A percentile compares a stretch with the other conserved stretches of the same genome.
phyloP scores from a whole-genome alignment of 2,329 filamentous ascomycete genomes.

The Colletotrichum siamense region DNA sequence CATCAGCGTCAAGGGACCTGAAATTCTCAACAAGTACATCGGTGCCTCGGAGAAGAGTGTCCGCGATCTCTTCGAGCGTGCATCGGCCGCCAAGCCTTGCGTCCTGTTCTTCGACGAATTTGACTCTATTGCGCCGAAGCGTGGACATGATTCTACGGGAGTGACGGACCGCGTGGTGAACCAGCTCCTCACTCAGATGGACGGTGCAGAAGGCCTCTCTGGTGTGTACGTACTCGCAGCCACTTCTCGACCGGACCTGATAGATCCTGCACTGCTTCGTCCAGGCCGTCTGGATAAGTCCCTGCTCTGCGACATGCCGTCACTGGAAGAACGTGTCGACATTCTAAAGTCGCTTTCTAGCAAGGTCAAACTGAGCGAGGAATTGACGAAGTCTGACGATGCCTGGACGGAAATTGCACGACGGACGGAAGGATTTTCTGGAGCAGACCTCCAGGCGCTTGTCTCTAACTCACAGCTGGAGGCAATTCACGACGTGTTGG shows the following conservation, averaged over 20 bases:
- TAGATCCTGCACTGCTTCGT: constrained; percentile 90
- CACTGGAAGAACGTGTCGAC: constrained; percentile 80
- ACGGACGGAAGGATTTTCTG: constrained; percentile 87
- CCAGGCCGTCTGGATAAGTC: constrained; percentile 95
- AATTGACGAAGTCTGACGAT: constrained; percentile 62
- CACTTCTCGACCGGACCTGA: constrained; percentile 90
- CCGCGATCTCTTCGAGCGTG: constrained; percentile 91
- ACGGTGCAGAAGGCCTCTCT: constrained; percentile 91
- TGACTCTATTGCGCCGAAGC: constrained; percentile 95
- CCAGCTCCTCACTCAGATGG: constrained; percentile 98
- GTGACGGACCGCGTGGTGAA: constrained; percentile 99
- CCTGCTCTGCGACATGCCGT: constrained; percentile 88
- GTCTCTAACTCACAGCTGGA: constrained; percentile 97
- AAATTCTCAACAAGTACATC: constrained; percentile 99
- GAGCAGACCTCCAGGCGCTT: constrained; percentile 92
- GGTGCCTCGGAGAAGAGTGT: constrained; percentile 97
- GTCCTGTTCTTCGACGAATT: constrained; percentile 99
- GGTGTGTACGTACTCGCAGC: constrained; percentile 97
- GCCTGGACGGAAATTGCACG: constrained; percentile 76
- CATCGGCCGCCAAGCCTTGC: constrained; percentile 88
- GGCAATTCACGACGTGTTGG: constrained; percentile 91
- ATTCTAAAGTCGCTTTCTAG: constrained; percentile 85
- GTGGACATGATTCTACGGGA: constrained; percentile 95
- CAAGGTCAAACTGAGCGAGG: constrained; percentile 76
- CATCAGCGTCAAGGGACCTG: constrained; percentile 96